Evolutionary conservation across 768 basidiomycete species (phyloP), one percentile per base, ranked within the genome.

Genomic region (Hygrophorus russula): DNA sequence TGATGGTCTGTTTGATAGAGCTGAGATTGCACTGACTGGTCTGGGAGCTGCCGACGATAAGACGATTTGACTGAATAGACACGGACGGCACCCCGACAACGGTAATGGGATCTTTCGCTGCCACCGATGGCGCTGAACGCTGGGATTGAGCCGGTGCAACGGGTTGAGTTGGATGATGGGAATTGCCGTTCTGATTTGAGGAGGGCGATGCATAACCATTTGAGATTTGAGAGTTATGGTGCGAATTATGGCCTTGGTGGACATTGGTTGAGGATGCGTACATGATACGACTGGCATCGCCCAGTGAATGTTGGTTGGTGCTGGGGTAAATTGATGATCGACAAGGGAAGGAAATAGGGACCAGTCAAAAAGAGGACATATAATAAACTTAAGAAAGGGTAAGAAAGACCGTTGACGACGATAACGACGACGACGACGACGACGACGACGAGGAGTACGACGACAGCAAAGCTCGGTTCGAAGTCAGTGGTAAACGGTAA

Each of bases 21-120:
- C 35, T 19, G 14, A 41, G 43, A 42, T 36, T 42, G 17, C 38
- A 79, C 82, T 47, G 49, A 87, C 86, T 80, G 56, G 69, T 75
- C 59, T 76, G 69, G 30, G 85, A 71, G 45, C 74, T 72, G 53
- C 87, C 87, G 54, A 89, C 81, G 53, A 79, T 63, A 51, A 89
- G 78, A 45, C 67, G 70, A 56, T 79, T 74, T 60, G 78, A 68
- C 50, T 76, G 70, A 53, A 88, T 78, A 43, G 80, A 67, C 53
- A 88, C 79, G 46, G 87, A 78, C 52, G 87, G 87, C 44, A 88
- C 75, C 36, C 78, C 87, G 53, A 74, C 61, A 50, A 87, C 80
- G 46, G 65, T 68, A 61, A 86, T 68, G 49, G 77, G 74, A 46
- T 81, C 76, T 62, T 77, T 81, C 48, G 63, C 53, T 13, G 56